These are phyloP conservation scores for Eutrema heterophyllum DNA, from an alignment of 345 rosid genomes.

Conservation along the genomic window DNA sequence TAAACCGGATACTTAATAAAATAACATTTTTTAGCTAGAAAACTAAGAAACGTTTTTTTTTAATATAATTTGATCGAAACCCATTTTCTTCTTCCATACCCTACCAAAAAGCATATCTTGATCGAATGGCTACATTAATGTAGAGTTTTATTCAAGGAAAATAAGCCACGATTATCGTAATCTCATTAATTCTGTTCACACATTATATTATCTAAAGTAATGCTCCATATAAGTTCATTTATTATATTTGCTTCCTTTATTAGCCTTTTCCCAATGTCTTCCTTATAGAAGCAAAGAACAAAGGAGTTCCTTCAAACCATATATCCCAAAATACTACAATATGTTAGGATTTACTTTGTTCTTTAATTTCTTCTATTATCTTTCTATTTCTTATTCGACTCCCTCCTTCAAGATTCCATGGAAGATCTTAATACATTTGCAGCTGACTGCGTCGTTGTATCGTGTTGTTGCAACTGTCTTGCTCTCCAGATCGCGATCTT, in stretches of 20 bases:
- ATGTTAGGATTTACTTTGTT: conserved; percentile 20
- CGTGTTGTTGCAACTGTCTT: conserved; percentile 85
- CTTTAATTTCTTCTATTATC: neutral
- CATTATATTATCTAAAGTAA: conserved; percentile 13
- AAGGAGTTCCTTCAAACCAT: conserved; percentile 26
- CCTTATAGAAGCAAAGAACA: conserved; percentile 49
- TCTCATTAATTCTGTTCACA: conserved; percentile 24
- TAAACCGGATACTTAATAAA: neutral
- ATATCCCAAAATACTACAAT: conserved; percentile 12
- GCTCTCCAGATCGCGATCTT: conserved; percentile 53
- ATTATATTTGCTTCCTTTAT: conserved; percentile 23
- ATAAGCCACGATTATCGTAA: conserved; percentile 10
- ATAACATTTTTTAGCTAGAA: neutral
- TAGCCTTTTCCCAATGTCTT: conserved; percentile 37
- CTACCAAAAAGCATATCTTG: conserved; percentile 26
- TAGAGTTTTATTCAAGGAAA: conserved; percentile 24
- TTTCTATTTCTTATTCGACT: conserved; percentile 8
- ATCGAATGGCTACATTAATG: conserved; percentile 8
- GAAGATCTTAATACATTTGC: conserved; percentile 64
- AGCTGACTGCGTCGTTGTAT: conserved; percentile 68
- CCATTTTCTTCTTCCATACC: conserved; percentile 21
- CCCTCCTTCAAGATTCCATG: conserved; percentile 34
- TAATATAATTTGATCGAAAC: neutral
- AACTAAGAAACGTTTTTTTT: neutral
- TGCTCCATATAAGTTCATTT: neutral